Evolutionary conservation across 1,139 yeast species (phyloP), one percentile per base, ranked within the genome.

Genomic region (Nakaseomyces uthaithaninus): DNA sequence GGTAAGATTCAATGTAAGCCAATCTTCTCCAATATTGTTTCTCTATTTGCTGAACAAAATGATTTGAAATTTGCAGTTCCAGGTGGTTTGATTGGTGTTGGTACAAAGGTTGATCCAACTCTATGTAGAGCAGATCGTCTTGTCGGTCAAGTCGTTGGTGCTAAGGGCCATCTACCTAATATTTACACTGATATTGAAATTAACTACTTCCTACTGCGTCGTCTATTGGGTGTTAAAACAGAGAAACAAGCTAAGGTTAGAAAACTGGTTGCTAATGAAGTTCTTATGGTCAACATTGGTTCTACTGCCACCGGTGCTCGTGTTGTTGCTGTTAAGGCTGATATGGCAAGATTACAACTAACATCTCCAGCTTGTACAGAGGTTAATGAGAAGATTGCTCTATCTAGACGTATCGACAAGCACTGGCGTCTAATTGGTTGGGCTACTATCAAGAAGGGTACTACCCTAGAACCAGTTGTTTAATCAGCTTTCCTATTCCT

Each of bases 401-500:
- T 93, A 60, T 87, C 96, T 35, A 84, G 99, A 75, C 89, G 98
- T 77, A 93, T 93, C 57, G 99, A 91, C 63, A 91, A 89, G 77
- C 99, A 93, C 68, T 93, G 97, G 95, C 93, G 99, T 75, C 76
- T 93, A 66, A 93, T 93, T 69, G 99, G 99, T 57, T 93, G 99
- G 99, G 99, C 98, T 54, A 86, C 96, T 42, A 91, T 93, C 63
- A 85, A 86, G 69, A 87, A 86, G 69, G 98, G 98, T 68, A 80
- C 87, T 47, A 80, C 86, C 44, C 74, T 83, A 63, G 91, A 82
- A 61, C 91, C 93, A 52, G 59, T 68, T 45, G 66, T 65, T 50
- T 66, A 59, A 55, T 40, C 39, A 30, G 34, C 38, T 23, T 31
- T 28, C 33, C 11, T 28, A 28, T 28, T 28, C 22, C 18, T 28